phyloP scores from a whole-genome alignment of 2,329 filamentous ascomycete genomes.

The Monilinia polystroma region DNA sequence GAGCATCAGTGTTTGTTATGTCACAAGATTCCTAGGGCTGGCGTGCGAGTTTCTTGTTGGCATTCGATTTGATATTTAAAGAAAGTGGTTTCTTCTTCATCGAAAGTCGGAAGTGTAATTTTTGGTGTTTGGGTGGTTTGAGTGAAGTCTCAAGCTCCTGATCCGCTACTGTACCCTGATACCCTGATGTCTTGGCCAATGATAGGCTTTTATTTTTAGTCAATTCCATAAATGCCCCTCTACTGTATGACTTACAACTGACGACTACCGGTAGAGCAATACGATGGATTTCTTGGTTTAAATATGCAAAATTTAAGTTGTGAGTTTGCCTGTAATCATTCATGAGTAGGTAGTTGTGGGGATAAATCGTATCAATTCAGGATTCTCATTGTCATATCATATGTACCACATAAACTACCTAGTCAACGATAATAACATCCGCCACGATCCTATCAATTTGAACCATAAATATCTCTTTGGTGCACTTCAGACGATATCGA shows the following conservation, averaged over 20 bases:
- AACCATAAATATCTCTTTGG: constrained; percentile 1
- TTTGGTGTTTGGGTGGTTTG: constrained; percentile 23
- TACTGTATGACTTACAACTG: not conserved
- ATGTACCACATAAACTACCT: constrained; percentile 8
- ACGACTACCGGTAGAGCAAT: constrained; percentile 1
- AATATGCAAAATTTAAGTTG: not conserved
- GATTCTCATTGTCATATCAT: constrained; percentile 10
- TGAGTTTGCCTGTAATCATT: not conserved
- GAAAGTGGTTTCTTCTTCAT: not conserved
- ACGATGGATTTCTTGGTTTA: not conserved
- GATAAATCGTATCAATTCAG: not conserved
- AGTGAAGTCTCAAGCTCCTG: constrained; percentile 19
- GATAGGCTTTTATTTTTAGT: constrained; percentile 18
- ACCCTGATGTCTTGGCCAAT: constrained; percentile 11
- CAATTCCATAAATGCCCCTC: not conserved
- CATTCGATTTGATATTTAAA: not conserved
- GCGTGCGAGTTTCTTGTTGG: constrained; percentile 6
- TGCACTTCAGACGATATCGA: constrained; percentile 8
- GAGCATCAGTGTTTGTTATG: constrained; percentile 14
- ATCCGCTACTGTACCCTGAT: constrained; percentile 16
- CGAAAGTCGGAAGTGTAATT: not conserved
- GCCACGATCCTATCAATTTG: constrained; percentile 6
- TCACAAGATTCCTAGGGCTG: not conserved
- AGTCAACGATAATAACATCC: constrained; percentile 3
- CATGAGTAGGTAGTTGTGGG: not conserved